These are phyloP conservation scores for Silene vulgaris DNA, from an alignment of 179 eudicot species.

Conservation along the genomic window DNA sequence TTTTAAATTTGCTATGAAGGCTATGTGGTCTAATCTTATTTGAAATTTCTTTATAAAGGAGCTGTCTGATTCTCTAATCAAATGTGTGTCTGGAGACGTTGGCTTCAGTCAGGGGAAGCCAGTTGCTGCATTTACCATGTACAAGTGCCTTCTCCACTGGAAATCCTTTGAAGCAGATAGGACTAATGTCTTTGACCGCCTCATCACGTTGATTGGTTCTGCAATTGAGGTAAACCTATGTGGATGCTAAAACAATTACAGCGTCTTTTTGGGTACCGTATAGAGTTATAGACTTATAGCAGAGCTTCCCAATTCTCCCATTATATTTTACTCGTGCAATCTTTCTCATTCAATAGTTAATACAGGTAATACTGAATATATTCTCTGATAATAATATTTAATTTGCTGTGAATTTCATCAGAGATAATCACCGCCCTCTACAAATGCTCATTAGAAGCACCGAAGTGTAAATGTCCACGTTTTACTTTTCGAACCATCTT, in stretches of 20 bases:
- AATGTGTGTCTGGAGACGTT: conserved; percentile 57
- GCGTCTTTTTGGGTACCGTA: background rate
- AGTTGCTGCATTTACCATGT: conserved; percentile 79
- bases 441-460: too few relatives aligned
- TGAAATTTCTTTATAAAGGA: conserved; percentile 44
- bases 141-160: conserved; percentile 88
- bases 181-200: conserved; percentile 92
- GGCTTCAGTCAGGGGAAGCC: conserved; percentile 96
- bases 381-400: background rate
- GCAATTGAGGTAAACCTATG: conserved; percentile 59
- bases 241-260: conserved; percentile 1
- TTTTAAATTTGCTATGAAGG: conserved; percentile 10
- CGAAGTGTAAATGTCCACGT: too few relatives aligned
- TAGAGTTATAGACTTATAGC: background rate
- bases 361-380: background rate
- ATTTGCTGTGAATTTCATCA: background rate
- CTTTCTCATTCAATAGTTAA: background rate
- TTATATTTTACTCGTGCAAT: background rate
- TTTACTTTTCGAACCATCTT: too few relatives aligned
- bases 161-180: conserved; percentile 76
- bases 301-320: background rate
- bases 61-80: conserved; percentile 57
- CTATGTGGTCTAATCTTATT: conserved; percentile 16
- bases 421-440: too few relatives aligned
- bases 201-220: conserved; percentile 72